Base-by-base conservation (phyloP, 805 yeast species). In the Pichia paraexigua region DNA sequence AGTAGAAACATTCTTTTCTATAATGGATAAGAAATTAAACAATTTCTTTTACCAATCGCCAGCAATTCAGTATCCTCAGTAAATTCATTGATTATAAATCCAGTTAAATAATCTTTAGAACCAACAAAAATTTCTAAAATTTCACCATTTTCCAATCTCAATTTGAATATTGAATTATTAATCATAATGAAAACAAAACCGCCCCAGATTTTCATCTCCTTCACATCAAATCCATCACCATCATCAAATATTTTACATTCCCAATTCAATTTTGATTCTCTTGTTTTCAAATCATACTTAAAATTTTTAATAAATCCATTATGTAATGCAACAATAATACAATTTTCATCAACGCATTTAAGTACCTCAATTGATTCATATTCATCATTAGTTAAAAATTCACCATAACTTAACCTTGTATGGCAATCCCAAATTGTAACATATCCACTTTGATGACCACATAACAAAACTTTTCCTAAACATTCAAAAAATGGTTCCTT, bases 401-500 rank as follows among this genome's bases (percentile, higher is more conserved):
- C 70, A 1, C 63, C 61, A 12, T 60, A 37, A 18, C 47, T 58
- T 7, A 56, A 28, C 30, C 60, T 52, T 2, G 60, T 60, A 25
- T 68, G 59, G 30, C 70, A 32, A 60, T 76, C 76, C 80, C 80
- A 77, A 10, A 63, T 50, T 0, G 74, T 66, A 5, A 78, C 58
- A 5, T 51, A 52, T 2, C 78, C 78, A 45, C 72, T 68, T 32
- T 55, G 59, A 56, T 73, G 65, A 1, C 74, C 85, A 2, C 75
- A 77, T 25, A 70, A 62, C 3, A 76, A 60, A 5, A 57, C 53
- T 54, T 74, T 76, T 0, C 74, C 80, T 9, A 63, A 66, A 20
- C 79, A 75, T 28, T 77, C 87, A 59, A 68, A 77, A 53, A 80
- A 82, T 20, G 44, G 21, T 24, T 42, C 55, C 1, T 32, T 7